Evolutionary conservation across 805 yeast species (phyloP).

Genomic region (Pichia gijzeniarum): DNA sequence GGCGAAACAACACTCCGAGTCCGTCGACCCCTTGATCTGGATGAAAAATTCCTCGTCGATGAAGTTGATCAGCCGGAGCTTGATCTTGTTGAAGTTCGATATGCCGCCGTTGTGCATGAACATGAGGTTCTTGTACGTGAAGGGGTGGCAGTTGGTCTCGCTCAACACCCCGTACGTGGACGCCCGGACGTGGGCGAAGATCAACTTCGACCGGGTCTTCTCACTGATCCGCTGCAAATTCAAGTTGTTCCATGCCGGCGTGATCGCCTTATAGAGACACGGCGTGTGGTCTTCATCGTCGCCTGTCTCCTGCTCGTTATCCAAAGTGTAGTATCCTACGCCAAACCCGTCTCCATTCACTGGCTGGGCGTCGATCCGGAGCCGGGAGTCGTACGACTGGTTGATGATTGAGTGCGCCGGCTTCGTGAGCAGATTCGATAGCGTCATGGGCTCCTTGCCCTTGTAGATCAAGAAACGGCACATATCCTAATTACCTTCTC

Average conservation of each 20-base stretch:
- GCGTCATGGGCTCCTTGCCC: conserved; percentile 80
- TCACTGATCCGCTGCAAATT: conserved; percentile 80
- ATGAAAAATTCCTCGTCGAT: conserved; percentile 76
- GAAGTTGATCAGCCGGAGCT: conserved; percentile 64
- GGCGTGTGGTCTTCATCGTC: conserved; percentile 37
- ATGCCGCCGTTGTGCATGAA: conserved; percentile 98
- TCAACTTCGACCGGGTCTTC: conserved; percentile 76
- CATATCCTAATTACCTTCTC: conserved; percentile 44
- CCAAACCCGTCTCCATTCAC: conserved; percentile 99
- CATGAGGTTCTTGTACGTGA: conserved; percentile 77
- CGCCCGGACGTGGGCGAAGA: conserved; percentile 95
- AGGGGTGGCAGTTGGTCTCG: conserved; percentile 97
- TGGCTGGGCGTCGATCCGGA: conserved; percentile 84
- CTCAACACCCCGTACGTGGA: conserved; percentile 91
- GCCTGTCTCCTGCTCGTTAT: conserved; percentile 30
- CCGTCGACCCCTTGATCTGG: conserved; percentile 87
- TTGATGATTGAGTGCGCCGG: conserved; percentile 98
- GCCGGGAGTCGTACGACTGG: conserved; percentile 87
- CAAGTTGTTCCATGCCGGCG: conserved; percentile 97
- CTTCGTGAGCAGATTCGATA: conserved; percentile 80
- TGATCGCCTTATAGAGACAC: conserved; percentile 89
- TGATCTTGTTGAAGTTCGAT: conserved; percentile 64
- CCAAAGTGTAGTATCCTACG: conserved; percentile 81
- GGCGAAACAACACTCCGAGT: conserved; percentile 93
- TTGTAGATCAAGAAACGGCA: conserved; percentile 90